Conservation (phyloP, 208 protist species). For the Trypanosoma mega region DNA sequence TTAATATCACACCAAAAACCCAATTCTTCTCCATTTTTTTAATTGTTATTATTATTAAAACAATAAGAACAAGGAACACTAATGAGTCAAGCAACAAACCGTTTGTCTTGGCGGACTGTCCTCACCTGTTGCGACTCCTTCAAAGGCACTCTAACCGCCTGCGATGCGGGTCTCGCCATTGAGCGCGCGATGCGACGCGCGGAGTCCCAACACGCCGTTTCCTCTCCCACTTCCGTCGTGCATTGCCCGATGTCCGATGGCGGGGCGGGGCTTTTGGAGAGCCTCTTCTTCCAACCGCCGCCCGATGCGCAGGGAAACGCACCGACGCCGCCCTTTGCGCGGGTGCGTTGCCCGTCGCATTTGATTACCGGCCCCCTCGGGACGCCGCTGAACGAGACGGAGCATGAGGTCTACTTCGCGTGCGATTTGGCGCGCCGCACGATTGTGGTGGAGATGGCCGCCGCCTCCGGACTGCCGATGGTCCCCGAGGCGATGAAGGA, state of each 20-base stretch:
- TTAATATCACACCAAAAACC: too few relatives aligned
- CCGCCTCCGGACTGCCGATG: slow-evolving; percentile 61
- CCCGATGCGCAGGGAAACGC: not conserved
- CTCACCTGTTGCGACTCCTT: slow-evolving; percentile 74
- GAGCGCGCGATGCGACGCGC: slow-evolving; percentile 40
- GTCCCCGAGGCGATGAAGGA: slow-evolving; percentile 39
- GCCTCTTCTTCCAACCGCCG: slow-evolving; percentile 39
- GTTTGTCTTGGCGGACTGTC: slow-evolving; percentile 6
- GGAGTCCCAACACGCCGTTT: slow-evolving; percentile 2
- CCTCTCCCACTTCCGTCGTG: slow-evolving; percentile 5
- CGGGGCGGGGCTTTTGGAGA: slow-evolving; percentile 69
- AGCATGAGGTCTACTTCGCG: slow-evolving; percentile 47
- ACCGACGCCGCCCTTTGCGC: not conserved
- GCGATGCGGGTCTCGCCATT: slow-evolving; percentile 52
- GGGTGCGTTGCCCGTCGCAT: not conserved
- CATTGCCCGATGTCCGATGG: slow-evolving; percentile 84
- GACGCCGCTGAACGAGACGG: slow-evolving; percentile 13
- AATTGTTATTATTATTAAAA: not conserved
- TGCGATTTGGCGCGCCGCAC: slow-evolving; percentile 39
- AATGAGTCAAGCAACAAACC: not conserved
- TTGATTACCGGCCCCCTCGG: slow-evolving; percentile 61
- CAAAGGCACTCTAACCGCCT: slow-evolving; percentile 70
- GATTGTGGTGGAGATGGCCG: slow-evolving; percentile 79
- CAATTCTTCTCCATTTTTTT: too few relatives aligned
- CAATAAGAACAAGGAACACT: not conserved